phyloP scores from a whole-genome alignment of 2,329 filamentous ascomycete species.

The Botrytis galanthina region DNA sequence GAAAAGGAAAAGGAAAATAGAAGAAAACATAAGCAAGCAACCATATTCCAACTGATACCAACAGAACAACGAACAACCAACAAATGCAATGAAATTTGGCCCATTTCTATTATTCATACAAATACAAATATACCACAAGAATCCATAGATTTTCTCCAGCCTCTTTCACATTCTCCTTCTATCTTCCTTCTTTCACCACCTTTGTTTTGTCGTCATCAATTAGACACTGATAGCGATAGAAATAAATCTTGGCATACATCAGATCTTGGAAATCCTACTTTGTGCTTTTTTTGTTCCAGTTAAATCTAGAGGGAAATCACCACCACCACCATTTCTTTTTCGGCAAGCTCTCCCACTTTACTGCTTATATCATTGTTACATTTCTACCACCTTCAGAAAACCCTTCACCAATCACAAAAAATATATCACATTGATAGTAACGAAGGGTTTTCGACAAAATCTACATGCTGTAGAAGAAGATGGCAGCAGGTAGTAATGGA shows the following conservation, averaged over 20 bases:
- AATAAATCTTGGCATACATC: slow-evolving; percentile 5
- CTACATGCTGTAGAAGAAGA: slow-evolving; percentile 36
- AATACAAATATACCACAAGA: background rate
- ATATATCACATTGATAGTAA: background rate
- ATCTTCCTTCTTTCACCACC: background rate
- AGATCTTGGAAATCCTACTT: slow-evolving; percentile 6
- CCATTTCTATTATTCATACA: background rate
- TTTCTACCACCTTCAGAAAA: slow-evolving; percentile 1
- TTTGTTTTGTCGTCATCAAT: slow-evolving; percentile 1
- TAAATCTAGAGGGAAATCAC: background rate
- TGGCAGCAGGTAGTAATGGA: slow-evolving; percentile 43
- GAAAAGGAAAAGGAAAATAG: background rate
- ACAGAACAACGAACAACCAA: background rate
- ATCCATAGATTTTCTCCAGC: background rate
- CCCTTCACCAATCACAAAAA: slow-evolving; percentile 8
- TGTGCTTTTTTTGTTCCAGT: background rate
- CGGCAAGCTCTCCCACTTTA: slow-evolving; percentile 14
- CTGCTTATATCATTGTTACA: slow-evolving; percentile 3
- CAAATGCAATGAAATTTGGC: background rate
- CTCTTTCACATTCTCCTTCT: background rate
- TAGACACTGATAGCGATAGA: background rate
- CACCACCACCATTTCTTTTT: background rate
- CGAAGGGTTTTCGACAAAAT: background rate
- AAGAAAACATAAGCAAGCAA: background rate
- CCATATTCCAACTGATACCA: background rate